A percentile compares a stretch with the other conserved stretches of the same genome.
These are phyloP conservation scores for Stromatinia cepivora DNA, from an alignment of 2,329 filamentous ascomycete species.

Conservation along the genomic window DNA sequence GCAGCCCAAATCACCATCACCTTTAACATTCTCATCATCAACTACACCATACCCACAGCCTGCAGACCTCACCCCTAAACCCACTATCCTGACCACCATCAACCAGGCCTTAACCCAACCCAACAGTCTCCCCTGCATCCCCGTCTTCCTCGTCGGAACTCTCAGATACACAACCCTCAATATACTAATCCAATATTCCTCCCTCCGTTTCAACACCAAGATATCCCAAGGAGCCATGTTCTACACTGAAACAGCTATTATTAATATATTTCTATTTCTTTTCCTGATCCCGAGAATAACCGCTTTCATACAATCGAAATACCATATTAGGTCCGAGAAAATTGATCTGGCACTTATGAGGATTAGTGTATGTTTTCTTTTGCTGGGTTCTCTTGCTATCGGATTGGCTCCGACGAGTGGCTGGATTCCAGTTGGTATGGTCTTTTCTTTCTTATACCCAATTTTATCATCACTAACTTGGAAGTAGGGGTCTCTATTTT, in stretches of 20 bases:
- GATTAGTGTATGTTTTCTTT: slow-evolving; percentile 34
- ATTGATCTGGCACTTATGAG: slow-evolving; percentile 37
- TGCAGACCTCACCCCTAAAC: background rate
- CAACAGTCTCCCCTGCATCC: slow-evolving; percentile 34
- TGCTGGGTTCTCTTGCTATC: slow-evolving; percentile 33
- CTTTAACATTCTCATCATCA: background rate
- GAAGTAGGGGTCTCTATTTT: slow-evolving; percentile 36
- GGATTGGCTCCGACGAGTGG: slow-evolving; percentile 29
- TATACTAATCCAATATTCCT: slow-evolving; percentile 39
- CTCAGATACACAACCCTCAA: slow-evolving; percentile 39
- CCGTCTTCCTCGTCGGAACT: slow-evolving; percentile 39
- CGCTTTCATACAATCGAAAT: slow-evolving; percentile 28
- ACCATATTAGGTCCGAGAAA: slow-evolving; percentile 28
- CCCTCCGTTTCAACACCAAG: slow-evolving; percentile 35
- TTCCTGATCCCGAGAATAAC: slow-evolving; percentile 35
- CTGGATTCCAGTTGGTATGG: slow-evolving; percentile 34
- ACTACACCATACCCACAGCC: background rate
- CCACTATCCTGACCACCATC: slow-evolving; percentile 24
- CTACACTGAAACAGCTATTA: slow-evolving; percentile 39
- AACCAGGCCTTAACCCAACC: slow-evolving; percentile 25
- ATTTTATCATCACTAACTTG: background rate
- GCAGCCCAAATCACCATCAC: background rate
- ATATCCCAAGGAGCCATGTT: slow-evolving; percentile 39
- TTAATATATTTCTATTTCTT: slow-evolving; percentile 39
- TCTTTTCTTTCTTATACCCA: too few species aligned